Base-by-base conservation (phyloP, 805 yeast genomes). In the Blastobotrys parvus region DNA sequence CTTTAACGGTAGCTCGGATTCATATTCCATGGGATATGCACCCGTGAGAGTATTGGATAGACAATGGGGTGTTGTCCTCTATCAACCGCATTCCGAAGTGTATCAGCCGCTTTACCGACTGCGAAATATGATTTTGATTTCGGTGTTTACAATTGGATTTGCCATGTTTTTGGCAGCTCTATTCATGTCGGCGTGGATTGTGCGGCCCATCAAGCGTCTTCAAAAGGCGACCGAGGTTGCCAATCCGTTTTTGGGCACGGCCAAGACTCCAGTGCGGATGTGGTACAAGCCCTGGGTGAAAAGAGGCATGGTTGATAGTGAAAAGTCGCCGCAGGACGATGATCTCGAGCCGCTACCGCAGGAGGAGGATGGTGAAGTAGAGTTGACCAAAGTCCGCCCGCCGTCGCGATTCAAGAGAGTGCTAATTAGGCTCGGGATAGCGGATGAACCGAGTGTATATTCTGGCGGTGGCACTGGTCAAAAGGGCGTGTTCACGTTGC, bases 151-250 rank as follows among this genome's bases (percentile, higher is more conserved):
- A 1, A 47, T 55, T 13, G 94, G 84, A 1, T 77, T 82, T 15
- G 92, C 90, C 3, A 83, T 68, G 3, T 74, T 80, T 48, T 75
- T 86, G 69, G 77, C 82, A 50, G 50, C 86, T 1, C 58, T 85
- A 15, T 82, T 95, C 0, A 75, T 87, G 59, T 88, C 94, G 2
- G 61, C 86, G 39, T 82, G 80, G 72, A 86, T 89, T 22, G 90
- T 87, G 5, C 64, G 82, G 47, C 96, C 97, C 0, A 87, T 88
- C 46, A 72, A 85, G 25, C 72, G 80, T 46, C 68, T 88, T 35
- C 89, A 84, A 56, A 77, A 79, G 47, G 95, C 95, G 0, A 86
- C 95, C 0, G 95, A 87, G 56, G 72, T 72, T 19, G 42, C 34
- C 19, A 35, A 20, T 31, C 30, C 39, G 16, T 34, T 35, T 27